These are phyloP conservation scores for Globisporangium acanthophoron DNA, from an alignment of 352 stramenopile genomes.

Conservation along the genomic window DNA sequence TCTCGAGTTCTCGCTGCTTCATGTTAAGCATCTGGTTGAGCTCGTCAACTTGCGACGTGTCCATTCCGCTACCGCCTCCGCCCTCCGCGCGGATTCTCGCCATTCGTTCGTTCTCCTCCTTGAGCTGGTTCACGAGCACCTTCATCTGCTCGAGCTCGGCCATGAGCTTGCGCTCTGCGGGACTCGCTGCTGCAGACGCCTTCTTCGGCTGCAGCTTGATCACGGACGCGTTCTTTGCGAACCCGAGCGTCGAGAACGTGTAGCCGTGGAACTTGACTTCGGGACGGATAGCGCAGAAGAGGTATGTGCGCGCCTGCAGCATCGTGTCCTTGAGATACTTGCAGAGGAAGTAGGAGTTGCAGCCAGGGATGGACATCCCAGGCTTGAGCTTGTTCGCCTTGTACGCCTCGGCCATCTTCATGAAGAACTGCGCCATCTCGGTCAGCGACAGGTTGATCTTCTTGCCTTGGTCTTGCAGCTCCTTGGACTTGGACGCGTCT, in stretches of 20 bases:
- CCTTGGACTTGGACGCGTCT: conserved; percentile 90
- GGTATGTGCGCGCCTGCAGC: conserved; percentile 90
- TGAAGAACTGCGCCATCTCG: conserved; percentile 96
- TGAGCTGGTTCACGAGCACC: conserved; percentile 73
- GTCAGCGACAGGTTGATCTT: conserved; percentile 95
- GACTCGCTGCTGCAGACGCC: conserved; percentile 81
- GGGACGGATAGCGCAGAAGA: conserved; percentile 92
- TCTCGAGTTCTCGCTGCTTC: conserved; percentile 71
- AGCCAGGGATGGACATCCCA: conserved; percentile 89
- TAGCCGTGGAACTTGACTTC: conserved; percentile 92
- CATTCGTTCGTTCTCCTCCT: conserved; percentile 80
- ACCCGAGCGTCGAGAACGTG: conserved; percentile 92
- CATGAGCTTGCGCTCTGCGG: conserved; percentile 92
- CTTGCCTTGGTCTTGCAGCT: conserved; percentile 93
- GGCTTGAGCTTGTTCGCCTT: conserved; percentile 94
- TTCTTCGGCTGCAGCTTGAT: conserved; percentile 96
- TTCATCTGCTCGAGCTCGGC: conserved; percentile 93
- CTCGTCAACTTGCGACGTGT: conserved; percentile 46
- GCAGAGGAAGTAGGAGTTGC: conserved; percentile 94
- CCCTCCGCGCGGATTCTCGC: conserved; percentile 37
- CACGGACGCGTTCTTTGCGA: conserved; percentile 92
- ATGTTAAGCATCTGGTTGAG: conserved; percentile 57
- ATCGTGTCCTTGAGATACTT: conserved; percentile 97
- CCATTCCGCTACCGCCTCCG: conserved; percentile 13
- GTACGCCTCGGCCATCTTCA: conserved; percentile 95